phyloP scores from a whole-genome alignment of 345 rosid species.

The Murraya paniculata region DNA sequence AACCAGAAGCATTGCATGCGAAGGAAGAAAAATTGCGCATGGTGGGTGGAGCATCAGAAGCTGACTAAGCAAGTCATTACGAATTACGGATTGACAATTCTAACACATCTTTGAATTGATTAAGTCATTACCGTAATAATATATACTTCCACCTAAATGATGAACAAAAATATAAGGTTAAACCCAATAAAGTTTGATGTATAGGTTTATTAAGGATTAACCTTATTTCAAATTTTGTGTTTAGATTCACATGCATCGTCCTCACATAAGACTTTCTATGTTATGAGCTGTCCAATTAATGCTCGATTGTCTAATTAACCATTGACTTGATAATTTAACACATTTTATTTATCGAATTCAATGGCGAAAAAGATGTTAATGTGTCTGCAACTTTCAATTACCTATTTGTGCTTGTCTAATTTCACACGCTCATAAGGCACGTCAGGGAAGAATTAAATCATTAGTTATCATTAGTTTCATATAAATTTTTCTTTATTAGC shows the following conservation, averaged over 20 bases:
- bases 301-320: too few relatives aligned
- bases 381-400: neutral
- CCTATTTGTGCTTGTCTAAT: neutral
- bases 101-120: neutral
- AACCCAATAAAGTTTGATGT: neutral
- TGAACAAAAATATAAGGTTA: neutral
- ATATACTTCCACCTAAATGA: neutral
- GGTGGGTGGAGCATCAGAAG: neutral
- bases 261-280: neutral
- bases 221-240: neutral
- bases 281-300: too few relatives aligned
- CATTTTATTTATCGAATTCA: neutral
- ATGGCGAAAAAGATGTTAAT: neutral
- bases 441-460: neutral
- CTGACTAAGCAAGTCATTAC: neutral
- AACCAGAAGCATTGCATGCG: neutral
- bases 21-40: neutral
- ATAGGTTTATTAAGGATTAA: neutral
- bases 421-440: neutral
- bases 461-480: slow-evolving; percentile 5
- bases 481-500: slow-evolving; percentile 5
- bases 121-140: too few relatives aligned
- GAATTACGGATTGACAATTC: neutral
- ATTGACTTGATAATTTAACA: too few relatives aligned
- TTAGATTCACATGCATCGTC: neutral